Base-by-base conservation (phyloP, 441 rosid species). In the Eruca vesicaria region DNA sequence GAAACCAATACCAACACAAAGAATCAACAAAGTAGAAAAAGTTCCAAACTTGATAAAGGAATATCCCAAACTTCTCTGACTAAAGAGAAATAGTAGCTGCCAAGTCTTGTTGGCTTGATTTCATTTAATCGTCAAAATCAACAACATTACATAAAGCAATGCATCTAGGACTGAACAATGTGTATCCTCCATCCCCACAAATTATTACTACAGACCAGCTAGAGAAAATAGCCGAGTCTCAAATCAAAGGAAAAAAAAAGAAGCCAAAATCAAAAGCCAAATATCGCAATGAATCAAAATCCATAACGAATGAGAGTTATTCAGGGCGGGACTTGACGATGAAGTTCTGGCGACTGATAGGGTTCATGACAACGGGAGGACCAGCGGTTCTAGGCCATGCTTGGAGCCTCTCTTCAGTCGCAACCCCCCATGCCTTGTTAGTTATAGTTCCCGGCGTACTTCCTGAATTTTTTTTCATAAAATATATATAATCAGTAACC, bases 361-460 rank as follows among this genome's bases (percentile, higher is more conserved):
- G 95, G 68, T 94, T 94, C 97, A 94, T 89, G 61, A 90, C 97
- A 12, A 92, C 93, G 0, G 98, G 97, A 36, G 95, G 87, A 53
- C 94, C 97, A 8, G 94, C 97, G 43, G 94, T 85, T n/a, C 93
- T 92, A 18, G 98, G 98, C 98, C 98, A 92, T 11, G 96, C 93
- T 81, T 90, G 99, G 68, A 94, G 79, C 38, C 74, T 94, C 90
- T 89, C 88, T 80, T 90, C 98, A 14, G 97, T 94, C 66, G 87
- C 93, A 66, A 86, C 93, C 84, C 82, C 75, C 97, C 98, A 92
- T 69, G 74, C 91, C 72, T 89, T 88, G 84, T 70, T 80, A 8
- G 90, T 45, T 58, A 90, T 86, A 32, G 96, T 90, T 4, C 58
- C 29, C 8, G 96, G 97, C 4, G 96, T 94, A 48, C 90, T 80